These are phyloP conservation scores for Sporormia fimetaria DNA, from an alignment of 495 filamentous ascomycete genomes.

Conservation along the genomic window DNA sequence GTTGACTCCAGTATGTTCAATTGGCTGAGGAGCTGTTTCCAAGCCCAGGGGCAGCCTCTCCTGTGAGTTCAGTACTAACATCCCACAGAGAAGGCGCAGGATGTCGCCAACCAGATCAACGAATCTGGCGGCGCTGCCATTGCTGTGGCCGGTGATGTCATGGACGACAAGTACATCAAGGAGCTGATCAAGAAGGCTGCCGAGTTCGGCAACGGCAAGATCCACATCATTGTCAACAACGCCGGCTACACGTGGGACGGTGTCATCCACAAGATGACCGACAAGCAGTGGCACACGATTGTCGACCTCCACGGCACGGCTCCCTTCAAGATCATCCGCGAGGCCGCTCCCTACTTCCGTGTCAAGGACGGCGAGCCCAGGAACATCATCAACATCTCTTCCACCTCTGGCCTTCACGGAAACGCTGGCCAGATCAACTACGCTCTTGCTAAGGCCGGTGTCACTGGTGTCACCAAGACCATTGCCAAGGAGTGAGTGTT, in stretches of 20 bases:
- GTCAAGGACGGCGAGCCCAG: slow-evolving; percentile 71
- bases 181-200: slow-evolving; percentile 60
- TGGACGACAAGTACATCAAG: slow-evolving; percentile 53
- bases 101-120: slow-evolving; percentile 55
- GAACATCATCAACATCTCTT: slow-evolving; percentile 70
- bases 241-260: slow-evolving; percentile 85
- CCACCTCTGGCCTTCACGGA: slow-evolving; percentile 67
- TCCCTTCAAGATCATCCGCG: slow-evolving; percentile 70
- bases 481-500: slow-evolving; percentile 63
- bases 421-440: slow-evolving; percentile 85
- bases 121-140: slow-evolving; percentile 51
- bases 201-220: slow-evolving; percentile 73
- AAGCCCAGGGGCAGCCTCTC: no score
- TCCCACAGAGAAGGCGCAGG: slow-evolving; percentile 48
- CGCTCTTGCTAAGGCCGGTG: slow-evolving; percentile 68
- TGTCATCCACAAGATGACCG: slow-evolving; percentile 84
- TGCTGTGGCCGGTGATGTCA: slow-evolving; percentile 61
- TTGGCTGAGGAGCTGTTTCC: not conserved
- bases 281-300: slow-evolving; percentile 87
- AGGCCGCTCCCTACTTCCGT: slow-evolving; percentile 73
- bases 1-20: slow-evolving; percentile 53
- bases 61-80: slow-evolving; percentile 13
- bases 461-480: slow-evolving; percentile 68
- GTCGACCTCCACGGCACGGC: slow-evolving; percentile 67
- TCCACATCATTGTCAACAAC: slow-evolving; percentile 82